Conservation (phyloP, 2,329 filamentous ascomycete species). For the Ilyonectria robusta region DNA sequence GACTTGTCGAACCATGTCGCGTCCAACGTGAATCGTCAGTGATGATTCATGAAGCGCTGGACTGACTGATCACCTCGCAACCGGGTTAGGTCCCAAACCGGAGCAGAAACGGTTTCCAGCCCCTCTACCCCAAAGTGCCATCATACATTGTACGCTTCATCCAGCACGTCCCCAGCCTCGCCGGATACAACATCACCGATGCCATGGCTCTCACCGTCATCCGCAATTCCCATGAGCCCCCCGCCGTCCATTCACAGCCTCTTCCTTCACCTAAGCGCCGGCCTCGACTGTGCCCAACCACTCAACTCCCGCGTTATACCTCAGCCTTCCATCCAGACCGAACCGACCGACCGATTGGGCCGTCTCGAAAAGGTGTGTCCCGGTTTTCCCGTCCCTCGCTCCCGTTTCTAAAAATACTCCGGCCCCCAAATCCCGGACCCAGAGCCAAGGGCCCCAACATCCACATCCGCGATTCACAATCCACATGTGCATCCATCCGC, state of each 20-base stretch:
- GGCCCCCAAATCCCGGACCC: constrained; percentile 18
- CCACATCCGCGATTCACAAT: neutral
- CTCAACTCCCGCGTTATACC: constrained; percentile 14
- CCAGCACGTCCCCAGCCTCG: constrained; percentile 9
- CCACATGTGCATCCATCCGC: neutral
- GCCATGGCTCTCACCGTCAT: neutral
- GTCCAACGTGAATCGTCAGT: neutral
- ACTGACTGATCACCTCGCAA: neutral
- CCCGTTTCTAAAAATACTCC: constrained; percentile 33
- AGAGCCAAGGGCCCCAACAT: neutral
- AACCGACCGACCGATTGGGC: neutral
- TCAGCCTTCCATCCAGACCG: neutral
- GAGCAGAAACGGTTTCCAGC: neutral
- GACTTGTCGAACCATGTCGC: constrained; percentile 16
- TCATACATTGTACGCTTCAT: neutral
- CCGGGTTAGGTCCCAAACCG: neutral
- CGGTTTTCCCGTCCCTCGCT: constrained; percentile 13
- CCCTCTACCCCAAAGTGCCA: neutral
- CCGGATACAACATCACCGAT: constrained; percentile 3
- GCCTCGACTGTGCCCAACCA: neutral
- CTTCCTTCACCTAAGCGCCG: constrained; percentile 11
- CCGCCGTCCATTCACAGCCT: constrained; percentile 18
- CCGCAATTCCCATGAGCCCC: neutral
- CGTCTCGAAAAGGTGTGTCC: neutral
- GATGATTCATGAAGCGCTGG: neutral